Conservation (phyloP, 2,329 filamentous ascomycete genomes). For the Ceratocystis lukuohia region DNA sequence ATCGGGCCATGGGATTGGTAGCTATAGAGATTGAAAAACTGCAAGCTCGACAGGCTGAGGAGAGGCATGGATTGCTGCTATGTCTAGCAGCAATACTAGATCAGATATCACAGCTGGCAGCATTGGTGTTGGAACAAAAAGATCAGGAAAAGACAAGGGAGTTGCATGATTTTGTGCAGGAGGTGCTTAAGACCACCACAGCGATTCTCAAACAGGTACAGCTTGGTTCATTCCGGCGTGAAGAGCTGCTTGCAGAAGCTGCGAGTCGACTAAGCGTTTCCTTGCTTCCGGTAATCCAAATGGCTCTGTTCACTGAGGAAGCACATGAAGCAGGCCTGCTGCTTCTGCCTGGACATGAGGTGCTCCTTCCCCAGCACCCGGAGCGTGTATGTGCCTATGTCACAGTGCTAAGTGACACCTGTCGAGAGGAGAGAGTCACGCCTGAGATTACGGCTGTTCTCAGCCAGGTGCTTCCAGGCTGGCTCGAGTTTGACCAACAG, state of each 20-base stretch:
- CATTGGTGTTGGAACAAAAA: constrained; percentile 25
- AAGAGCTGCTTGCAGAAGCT: constrained; percentile 52
- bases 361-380: constrained; percentile 5
- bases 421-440: neutral
- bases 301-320: neutral
- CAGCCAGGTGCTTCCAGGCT: constrained; percentile 17
- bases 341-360: constrained; percentile 7
- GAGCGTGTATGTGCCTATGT: constrained; percentile 18
- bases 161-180: neutral
- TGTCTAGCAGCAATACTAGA: constrained; percentile 47
- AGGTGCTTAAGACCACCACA: neutral
- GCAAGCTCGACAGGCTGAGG: constrained; percentile 48
- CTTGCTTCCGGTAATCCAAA: constrained; percentile 30
- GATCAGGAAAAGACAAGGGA: neutral
- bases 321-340: neutral
- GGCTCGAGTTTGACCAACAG: constrained; percentile 38
- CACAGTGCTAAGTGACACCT: constrained; percentile 20
- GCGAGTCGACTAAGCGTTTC: constrained; percentile 45
- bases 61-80: constrained; percentile 53
- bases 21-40: constrained; percentile 34
- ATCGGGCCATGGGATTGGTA: constrained; percentile 31
- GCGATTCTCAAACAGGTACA: constrained; percentile 27
- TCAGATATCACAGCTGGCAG: constrained; percentile 28
- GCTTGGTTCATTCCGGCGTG: constrained; percentile 39
- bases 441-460: constrained; percentile 3